Evolutionary conservation across 345 rosid species (phyloP).

Genomic region (Combretum micranthum): DNA sequence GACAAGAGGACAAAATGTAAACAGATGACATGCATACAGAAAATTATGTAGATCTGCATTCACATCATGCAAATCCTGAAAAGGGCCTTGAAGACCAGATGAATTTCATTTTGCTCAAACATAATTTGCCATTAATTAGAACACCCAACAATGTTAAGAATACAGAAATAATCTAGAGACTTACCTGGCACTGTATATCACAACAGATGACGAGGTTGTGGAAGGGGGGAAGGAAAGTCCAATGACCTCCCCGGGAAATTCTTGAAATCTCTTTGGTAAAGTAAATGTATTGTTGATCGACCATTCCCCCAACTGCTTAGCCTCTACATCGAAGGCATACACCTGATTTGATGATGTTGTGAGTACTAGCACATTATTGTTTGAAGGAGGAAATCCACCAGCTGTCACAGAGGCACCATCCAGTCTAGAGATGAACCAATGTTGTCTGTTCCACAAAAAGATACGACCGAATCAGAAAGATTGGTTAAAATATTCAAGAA

Average conservation of each 20-base stretch:
- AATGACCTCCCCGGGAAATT: slow-evolving; percentile 92
- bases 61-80: background rate
- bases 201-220: slow-evolving; percentile 46
- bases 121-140: background rate
- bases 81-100: background rate
- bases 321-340: slow-evolving; percentile 83
- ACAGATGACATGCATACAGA: too few species aligned
- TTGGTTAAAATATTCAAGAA: background rate
- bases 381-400: slow-evolving; percentile 77
- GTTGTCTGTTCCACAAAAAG: slow-evolving; percentile 51
- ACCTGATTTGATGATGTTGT: slow-evolving; percentile 83
- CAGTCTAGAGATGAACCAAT: slow-evolving; percentile 89
- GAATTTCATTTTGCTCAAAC: background rate
- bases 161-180: background rate
- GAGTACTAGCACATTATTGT: slow-evolving; percentile 60
- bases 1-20: too few species aligned
- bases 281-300: slow-evolving; percentile 49
- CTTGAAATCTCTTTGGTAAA: slow-evolving; percentile 77
- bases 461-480: background rate
- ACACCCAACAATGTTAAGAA: background rate
- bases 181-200: slow-evolving; percentile 88
- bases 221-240: slow-evolving; percentile 75
- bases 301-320: slow-evolving; percentile 89
- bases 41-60: too few species aligned
- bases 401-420: slow-evolving; percentile 91